Evolutionary conservation across 179 eudicot species (phyloP).

Genomic region (Silene noctiflora): DNA sequence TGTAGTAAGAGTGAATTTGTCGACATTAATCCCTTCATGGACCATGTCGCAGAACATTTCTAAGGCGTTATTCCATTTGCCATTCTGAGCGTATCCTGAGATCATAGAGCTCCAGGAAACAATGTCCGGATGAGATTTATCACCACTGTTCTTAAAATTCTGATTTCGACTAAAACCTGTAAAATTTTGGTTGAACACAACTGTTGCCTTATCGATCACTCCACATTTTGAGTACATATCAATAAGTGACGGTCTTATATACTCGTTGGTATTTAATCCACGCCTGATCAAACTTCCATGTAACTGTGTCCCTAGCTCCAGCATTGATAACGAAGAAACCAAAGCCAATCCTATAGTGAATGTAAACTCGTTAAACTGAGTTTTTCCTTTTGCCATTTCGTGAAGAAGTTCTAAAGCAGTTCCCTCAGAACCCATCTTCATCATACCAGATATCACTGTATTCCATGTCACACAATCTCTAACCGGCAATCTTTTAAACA

Average conservation of each 20-base stretch:
- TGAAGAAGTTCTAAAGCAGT: slow-evolving; percentile 54
- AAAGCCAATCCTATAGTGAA: slow-evolving; percentile 58
- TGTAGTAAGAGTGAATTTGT: slow-evolving; percentile 62
- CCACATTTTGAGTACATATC: slow-evolving; percentile 86
- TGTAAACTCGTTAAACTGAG: slow-evolving; percentile 40
- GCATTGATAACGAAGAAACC: slow-evolving; percentile 46
- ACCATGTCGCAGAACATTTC: slow-evolving; percentile 51
- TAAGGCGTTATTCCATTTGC: slow-evolving; percentile 59
- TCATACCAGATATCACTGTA: slow-evolving; percentile 62
- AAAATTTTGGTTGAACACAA: slow-evolving; percentile 37
- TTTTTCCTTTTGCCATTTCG: slow-evolving; percentile 49
- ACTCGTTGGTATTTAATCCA: slow-evolving; percentile 40
- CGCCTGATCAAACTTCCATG: slow-evolving; percentile 52
- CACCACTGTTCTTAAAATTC: slow-evolving; percentile 1
- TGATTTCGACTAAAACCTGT: slow-evolving; percentile 10
- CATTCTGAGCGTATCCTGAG: slow-evolving; percentile 60
- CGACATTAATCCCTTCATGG: slow-evolving; percentile 40
- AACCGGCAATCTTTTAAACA: slow-evolving; percentile 50
- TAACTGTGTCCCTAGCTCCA: slow-evolving; percentile 61
- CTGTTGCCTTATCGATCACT: slow-evolving; percentile 49
- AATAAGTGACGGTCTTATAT: slow-evolving; percentile 56
- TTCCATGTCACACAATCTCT: slow-evolving; percentile 74
- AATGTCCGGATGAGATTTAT: slow-evolving; percentile 26
- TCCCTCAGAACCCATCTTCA: slow-evolving; percentile 46
- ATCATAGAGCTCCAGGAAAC: slow-evolving; percentile 62